A percentile compares a stretch with the other conserved stretches of the same genome.
Conservation (phyloP, 1,139 yeast genomes). For the Suhomyces coccinellae region DNA sequence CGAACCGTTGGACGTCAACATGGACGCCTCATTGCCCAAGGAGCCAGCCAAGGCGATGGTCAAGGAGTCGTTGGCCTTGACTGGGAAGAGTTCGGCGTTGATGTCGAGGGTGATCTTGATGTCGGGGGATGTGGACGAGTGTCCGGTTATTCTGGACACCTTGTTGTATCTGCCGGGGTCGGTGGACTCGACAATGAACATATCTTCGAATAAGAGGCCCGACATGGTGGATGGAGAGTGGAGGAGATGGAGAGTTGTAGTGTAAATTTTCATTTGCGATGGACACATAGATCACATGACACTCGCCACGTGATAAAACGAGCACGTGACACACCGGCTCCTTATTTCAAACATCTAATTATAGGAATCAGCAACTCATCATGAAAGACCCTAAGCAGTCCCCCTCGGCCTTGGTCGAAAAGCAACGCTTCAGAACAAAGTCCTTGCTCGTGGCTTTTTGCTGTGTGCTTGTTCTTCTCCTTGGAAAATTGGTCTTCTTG, state of each 20-base stretch:
- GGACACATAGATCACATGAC: slow-evolving; percentile 2
- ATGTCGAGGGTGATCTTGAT: slow-evolving; percentile 86
- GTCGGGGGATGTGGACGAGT: slow-evolving; percentile 80
- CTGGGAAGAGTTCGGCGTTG: slow-evolving; percentile 91
- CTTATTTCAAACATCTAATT: slow-evolving; percentile 2
- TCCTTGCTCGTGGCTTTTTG: slow-evolving; percentile 5
- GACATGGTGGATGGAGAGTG: slow-evolving; percentile 50
- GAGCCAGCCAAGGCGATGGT: slow-evolving; percentile 88
- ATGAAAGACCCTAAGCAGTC: slow-evolving; percentile 3
- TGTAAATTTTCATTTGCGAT: slow-evolving; percentile 10
- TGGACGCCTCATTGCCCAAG: slow-evolving; percentile 59
- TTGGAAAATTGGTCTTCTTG: slow-evolving; percentile 2
- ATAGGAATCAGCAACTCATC: slow-evolving; percentile 2
- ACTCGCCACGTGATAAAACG: too few relatives aligned
- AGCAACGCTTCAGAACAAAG: slow-evolving; percentile 10
- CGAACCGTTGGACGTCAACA: slow-evolving; percentile 62
- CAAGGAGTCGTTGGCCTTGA: slow-evolving; percentile 70
- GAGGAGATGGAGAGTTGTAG: neutral
- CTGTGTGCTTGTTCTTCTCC: neutral
- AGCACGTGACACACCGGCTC: slow-evolving; percentile 1
- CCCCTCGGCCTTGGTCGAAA: slow-evolving; percentile 4
- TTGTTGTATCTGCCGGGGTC: slow-evolving; percentile 92
- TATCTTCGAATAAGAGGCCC: slow-evolving; percentile 87
- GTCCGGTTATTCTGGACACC: slow-evolving; percentile 86
- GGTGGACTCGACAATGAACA: slow-evolving; percentile 81